Conservation (phyloP, 2,329 filamentous ascomycete genomes). For the Alternaria consortialis region DNA sequence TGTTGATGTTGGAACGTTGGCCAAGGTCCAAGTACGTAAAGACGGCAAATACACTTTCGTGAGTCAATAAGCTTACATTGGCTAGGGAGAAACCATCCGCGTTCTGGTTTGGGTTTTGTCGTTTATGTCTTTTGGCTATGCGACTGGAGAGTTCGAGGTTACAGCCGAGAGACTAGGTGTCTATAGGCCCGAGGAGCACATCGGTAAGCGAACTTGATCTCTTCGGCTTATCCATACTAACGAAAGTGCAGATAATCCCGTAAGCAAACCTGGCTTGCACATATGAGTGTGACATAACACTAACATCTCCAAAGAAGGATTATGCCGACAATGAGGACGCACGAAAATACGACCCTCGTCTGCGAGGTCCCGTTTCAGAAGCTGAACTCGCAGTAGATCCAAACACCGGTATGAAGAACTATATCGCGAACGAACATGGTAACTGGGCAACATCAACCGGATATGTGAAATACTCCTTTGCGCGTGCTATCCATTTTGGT, state of each 20-base stretch:
- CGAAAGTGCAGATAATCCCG: constrained; percentile 38
- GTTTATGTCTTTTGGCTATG: constrained; percentile 66
- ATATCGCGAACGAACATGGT: constrained; percentile 90
- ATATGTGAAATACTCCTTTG: constrained; percentile 69
- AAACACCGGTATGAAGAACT: constrained; percentile 88
- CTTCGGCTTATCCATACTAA: constrained; percentile 1
- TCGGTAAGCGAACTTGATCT: constrained; percentile 21
- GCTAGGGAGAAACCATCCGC: constrained; percentile 60
- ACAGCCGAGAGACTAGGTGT: constrained; percentile 61
- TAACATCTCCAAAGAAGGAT: constrained; percentile 37
- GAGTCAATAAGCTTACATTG: constrained; percentile 28
- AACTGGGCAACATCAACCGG: constrained; percentile 90
- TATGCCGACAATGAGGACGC: constrained; percentile 78
- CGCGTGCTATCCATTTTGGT: constrained; percentile 59
- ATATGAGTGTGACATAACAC: constrained; percentile 1
- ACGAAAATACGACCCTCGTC: constrained; percentile 78
- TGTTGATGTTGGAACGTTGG: constrained; percentile 63
- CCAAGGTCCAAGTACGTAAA: constrained; percentile 56
- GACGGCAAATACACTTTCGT: background rate
- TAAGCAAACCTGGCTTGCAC: background rate
- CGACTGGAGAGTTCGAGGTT: constrained; percentile 66
- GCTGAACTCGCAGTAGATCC: constrained; percentile 58
- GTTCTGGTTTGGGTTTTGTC: constrained; percentile 64
- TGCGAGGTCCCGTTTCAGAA: constrained; percentile 76
- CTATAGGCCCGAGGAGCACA: constrained; percentile 62